Conservation (phyloP, 2,329 filamentous ascomycete species). For the Penicillium oxalicum region DNA sequence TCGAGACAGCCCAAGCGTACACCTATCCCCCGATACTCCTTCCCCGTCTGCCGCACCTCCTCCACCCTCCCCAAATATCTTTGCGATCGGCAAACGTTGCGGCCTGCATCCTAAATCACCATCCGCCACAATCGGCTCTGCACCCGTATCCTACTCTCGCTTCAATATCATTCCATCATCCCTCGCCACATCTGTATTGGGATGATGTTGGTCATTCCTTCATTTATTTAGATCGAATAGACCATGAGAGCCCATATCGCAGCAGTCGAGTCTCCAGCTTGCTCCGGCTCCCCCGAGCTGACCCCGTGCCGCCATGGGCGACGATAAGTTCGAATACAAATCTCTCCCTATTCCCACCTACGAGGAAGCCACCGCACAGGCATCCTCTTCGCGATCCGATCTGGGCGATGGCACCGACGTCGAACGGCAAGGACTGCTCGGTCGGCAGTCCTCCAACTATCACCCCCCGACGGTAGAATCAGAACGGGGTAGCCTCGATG, state of each 20-base stretch:
- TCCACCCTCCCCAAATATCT: too few relatives aligned
- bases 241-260: conserved; percentile 36
- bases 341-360: conserved; percentile 72
- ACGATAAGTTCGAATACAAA: conserved; percentile 55
- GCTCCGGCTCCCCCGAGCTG: conserved; percentile 29
- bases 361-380: conserved; percentile 58
- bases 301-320: conserved; percentile 36
- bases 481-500: conserved; percentile 58
- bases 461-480: conserved; percentile 78
- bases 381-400: conserved; percentile 20
- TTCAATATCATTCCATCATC: too few relatives aligned
- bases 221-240: conserved; percentile 19
- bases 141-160: too few relatives aligned
- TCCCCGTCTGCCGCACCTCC: too few relatives aligned
- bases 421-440: conserved; percentile 33
- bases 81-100: too few relatives aligned
- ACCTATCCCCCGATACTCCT: too few relatives aligned
- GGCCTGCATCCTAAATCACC: too few relatives aligned
- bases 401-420: conserved; percentile 41
- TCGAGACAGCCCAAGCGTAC: too few relatives aligned
- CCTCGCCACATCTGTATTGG: not conserved
- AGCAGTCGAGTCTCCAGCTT: conserved; percentile 23
- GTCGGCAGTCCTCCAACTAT: conserved; percentile 51
- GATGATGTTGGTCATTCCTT: conserved; percentile 32
- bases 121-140: too few relatives aligned